phyloP scores from a whole-genome alignment of 2,329 filamentous ascomycete genomes.

The Exophiala alcalophila region DNA sequence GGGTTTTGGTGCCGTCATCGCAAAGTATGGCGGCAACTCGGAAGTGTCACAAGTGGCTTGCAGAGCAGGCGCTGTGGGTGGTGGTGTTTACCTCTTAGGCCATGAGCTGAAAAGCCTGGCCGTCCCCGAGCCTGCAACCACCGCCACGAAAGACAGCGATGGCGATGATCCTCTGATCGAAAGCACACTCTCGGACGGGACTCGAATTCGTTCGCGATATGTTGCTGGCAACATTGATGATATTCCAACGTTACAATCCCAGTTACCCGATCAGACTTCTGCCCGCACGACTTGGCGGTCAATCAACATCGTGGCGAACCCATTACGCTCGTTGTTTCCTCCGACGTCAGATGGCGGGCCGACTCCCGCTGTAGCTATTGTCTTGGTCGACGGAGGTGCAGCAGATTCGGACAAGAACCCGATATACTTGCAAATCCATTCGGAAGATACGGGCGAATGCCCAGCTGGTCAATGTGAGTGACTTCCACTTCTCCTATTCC shows the following conservation, averaged over 20 bases:
- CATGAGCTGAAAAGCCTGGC: constrained; percentile 55
- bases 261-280: not conserved
- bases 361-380: constrained; percentile 63
- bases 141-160: constrained; percentile 5
- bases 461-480: constrained; percentile 84
- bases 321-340: constrained; percentile 66
- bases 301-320: constrained; percentile 66
- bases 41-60: constrained; percentile 91
- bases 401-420: constrained; percentile 42
- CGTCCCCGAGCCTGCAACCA: not conserved
- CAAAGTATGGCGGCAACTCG: constrained; percentile 87
- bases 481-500: constrained; percentile 18
- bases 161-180: constrained; percentile 30
- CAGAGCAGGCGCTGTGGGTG: constrained; percentile 84
- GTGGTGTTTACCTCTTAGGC: constrained; percentile 82
- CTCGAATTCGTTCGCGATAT: constrained; percentile 37
- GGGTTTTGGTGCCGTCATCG: constrained; percentile 83
- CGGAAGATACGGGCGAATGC: constrained; percentile 89
- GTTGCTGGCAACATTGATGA: constrained; percentile 41
- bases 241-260: constrained; percentile 28
- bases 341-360: constrained; percentile 70
- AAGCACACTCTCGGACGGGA: constrained; percentile 39
- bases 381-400: constrained; percentile 38
- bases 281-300: constrained; percentile 33
- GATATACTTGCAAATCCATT: constrained; percentile 68